phyloP scores from a whole-genome alignment of 2,329 filamentous ascomycete genomes.

The Catunica adiposa region DNA sequence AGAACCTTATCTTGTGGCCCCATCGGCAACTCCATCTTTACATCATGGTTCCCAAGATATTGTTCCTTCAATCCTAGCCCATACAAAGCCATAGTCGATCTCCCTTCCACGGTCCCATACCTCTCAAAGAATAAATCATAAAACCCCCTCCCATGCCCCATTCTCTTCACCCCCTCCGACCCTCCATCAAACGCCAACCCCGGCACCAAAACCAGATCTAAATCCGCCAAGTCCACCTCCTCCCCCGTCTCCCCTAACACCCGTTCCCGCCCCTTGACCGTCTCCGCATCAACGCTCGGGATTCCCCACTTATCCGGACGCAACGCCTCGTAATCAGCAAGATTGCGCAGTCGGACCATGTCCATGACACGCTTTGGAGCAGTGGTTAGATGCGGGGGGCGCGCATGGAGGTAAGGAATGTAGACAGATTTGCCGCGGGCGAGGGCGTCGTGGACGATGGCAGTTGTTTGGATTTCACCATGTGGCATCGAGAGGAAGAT shows the following conservation, averaged over 20 bases:
- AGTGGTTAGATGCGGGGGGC: conserved; percentile 27
- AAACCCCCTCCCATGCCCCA: conserved; percentile 92
- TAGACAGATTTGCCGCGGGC: conserved; percentile 67
- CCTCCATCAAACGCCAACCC: conserved; percentile 61
- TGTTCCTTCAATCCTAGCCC: conserved; percentile 80
- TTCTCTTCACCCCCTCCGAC: conserved; percentile 42
- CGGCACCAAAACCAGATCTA: conserved; percentile 83
- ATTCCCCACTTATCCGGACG: conserved; percentile 81
- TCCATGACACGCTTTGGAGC: conserved; percentile 67
- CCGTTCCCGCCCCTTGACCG: conserved; percentile 50
- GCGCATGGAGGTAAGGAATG: conserved; percentile 71
- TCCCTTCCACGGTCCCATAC: conserved; percentile 33
- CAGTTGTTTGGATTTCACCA: conserved; percentile 69
- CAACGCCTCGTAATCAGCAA: conserved; percentile 64
- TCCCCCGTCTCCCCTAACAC: conserved; percentile 49
- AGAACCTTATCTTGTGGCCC: conserved; percentile 8
- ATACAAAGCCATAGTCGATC: conserved; percentile 35
- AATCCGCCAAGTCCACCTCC: conserved; percentile 28
- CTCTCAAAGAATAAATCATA: conserved; percentile 85
- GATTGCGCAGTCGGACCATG: conserved; percentile 64
- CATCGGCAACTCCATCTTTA: background rate
- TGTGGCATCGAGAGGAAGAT: conserved; percentile 87
- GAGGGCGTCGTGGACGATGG: conserved; percentile 69
- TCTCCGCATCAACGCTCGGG: conserved; percentile 57
- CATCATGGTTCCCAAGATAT: conserved; percentile 38